Conservation (phyloP, 345 rosid species). For the Xanthoceras sorbifolium region DNA sequence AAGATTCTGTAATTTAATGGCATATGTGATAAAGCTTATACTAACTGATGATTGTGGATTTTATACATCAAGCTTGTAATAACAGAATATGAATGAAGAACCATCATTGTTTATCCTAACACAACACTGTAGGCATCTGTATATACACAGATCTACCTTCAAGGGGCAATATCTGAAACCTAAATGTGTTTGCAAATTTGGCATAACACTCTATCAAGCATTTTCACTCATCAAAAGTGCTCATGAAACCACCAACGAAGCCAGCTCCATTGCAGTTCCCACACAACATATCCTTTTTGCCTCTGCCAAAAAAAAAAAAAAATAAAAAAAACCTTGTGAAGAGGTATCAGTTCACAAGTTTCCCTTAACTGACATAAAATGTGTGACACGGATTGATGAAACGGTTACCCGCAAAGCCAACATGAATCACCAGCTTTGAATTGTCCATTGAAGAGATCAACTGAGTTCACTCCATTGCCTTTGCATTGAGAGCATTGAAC, state of each 20-base stretch:
- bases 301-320: constrained; percentile 48
- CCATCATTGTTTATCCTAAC: neutral
- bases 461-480: constrained; percentile 59
- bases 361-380: neutral
- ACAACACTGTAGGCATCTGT: neutral
- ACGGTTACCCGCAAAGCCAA: constrained; percentile 67
- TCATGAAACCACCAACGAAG: constrained; percentile 64
- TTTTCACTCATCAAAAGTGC: constrained; percentile 50
- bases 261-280: constrained; percentile 75
- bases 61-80: neutral
- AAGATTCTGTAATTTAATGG: too few species aligned
- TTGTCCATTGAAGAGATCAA: constrained; percentile 51
- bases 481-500: constrained; percentile 60
- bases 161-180: neutral
- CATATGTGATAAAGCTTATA: too few species aligned
- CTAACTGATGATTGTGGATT: too few species aligned
- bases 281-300: constrained; percentile 52
- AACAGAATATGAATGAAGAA: neutral
- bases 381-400: neutral
- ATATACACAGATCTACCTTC: neutral
- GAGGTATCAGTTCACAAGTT: neutral
- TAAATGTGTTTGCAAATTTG: neutral
- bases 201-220: neutral
- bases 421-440: constrained; percentile 58
- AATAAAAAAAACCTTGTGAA: neutral